These are phyloP conservation scores for Zymoseptoria brevis DNA, from an alignment of 2,329 filamentous ascomycete species.

Conservation along the genomic window DNA sequence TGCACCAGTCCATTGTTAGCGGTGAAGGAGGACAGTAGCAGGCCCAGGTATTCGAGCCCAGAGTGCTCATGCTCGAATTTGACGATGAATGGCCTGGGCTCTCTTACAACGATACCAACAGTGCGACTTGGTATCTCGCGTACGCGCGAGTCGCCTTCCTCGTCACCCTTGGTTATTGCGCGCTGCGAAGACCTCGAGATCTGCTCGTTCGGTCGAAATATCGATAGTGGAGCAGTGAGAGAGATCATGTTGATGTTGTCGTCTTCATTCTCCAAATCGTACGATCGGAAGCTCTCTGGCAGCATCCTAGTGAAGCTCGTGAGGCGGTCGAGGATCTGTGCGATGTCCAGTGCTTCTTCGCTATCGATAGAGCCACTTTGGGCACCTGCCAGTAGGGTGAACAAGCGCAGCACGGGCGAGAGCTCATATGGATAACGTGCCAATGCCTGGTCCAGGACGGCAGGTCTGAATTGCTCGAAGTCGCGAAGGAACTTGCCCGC, in stretches of 20 bases:
- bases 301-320: slow-evolving; percentile 69
- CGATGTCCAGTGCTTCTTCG: slow-evolving; percentile 30
- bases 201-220: slow-evolving; percentile 43
- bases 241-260: slow-evolving; percentile 74
- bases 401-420: slow-evolving; percentile 56
- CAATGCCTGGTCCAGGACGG: slow-evolving; percentile 59
- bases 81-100: slow-evolving; percentile 66
- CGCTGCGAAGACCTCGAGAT: background rate
- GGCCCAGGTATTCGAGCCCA: slow-evolving; percentile 68
- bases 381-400: slow-evolving; percentile 17
- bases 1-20: slow-evolving; percentile 36
- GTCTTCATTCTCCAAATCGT: slow-evolving; percentile 73
- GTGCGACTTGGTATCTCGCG: slow-evolving; percentile 45
- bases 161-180: slow-evolving; percentile 1
- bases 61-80: slow-evolving; percentile 71
- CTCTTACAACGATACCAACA: slow-evolving; percentile 64
- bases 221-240: slow-evolving; percentile 54
- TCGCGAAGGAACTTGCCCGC: slow-evolving; percentile 51
- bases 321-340: slow-evolving; percentile 60
- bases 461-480: slow-evolving; percentile 44
- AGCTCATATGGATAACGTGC: slow-evolving; percentile 81
- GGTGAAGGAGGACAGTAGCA: slow-evolving; percentile 61
- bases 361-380: slow-evolving; percentile 1
- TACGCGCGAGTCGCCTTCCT: background rate
- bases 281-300: slow-evolving; percentile 63